These are phyloP conservation scores for Pseudogymnoascus verrucosus DNA, from an alignment of 2,329 filamentous ascomycete species.

Conservation along the genomic window DNA sequence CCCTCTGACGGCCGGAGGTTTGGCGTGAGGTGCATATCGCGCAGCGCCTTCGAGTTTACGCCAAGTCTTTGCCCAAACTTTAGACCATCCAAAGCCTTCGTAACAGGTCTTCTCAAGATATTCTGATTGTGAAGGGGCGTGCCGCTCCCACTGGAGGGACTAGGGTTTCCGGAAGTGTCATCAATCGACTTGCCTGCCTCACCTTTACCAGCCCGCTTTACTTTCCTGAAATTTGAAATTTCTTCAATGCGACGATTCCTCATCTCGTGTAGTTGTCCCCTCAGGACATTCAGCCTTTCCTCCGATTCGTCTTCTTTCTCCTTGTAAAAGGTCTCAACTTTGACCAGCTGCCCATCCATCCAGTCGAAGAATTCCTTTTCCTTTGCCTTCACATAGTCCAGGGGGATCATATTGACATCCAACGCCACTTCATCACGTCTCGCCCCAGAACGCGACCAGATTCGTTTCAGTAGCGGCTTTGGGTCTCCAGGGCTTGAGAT, in stretches of 20 bases:
- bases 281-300: conserved; percentile 59
- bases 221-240: conserved; percentile 31
- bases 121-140: conserved; percentile 16
- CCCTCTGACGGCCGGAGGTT: conserved; percentile 35
- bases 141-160: background rate
- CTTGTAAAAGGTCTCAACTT: conserved; percentile 85
- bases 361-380: conserved; percentile 85
- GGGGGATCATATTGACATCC: conserved; percentile 46
- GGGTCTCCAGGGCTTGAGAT: background rate
- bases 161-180: background rate
- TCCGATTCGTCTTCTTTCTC: conserved; percentile 81
- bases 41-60: conserved; percentile 52
- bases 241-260: conserved; percentile 73
- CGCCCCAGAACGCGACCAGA: background rate
- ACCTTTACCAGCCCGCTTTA: conserved; percentile 13
- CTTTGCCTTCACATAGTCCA: conserved; percentile 59
- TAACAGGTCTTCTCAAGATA: conserved; percentile 14
- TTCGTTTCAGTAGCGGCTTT: conserved; percentile 1
- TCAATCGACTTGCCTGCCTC: background rate
- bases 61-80: conserved; percentile 32
- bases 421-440: conserved; percentile 1
- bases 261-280: conserved; percentile 89
- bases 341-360: conserved; percentile 75
- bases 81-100: conserved; percentile 22
- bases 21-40: conserved; percentile 37